phyloP scores from a whole-genome alignment of 2,329 filamentous ascomycete species.

The Aspergillus chevalieri region DNA sequence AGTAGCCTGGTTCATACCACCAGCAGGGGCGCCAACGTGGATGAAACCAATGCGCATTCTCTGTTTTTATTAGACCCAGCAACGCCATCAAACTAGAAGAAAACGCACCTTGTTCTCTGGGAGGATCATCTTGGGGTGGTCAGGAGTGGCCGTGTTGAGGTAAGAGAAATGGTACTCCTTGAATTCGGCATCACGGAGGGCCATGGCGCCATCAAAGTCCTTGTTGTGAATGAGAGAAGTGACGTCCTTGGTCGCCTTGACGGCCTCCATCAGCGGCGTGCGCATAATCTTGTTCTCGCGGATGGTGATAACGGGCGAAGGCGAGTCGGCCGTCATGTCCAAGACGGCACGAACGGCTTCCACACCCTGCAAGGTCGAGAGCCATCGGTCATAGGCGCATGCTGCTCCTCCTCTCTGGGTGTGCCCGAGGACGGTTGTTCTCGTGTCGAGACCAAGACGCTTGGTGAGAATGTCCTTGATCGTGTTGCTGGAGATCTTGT shows the following conservation, averaged over 20 bases:
- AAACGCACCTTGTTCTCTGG: constrained; percentile 62
- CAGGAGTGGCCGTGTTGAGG: constrained; percentile 79
- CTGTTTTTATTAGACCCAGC: constrained; percentile 42
- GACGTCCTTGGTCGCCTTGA: constrained; percentile 77
- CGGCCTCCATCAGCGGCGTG: constrained; percentile 82
- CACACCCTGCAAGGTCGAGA: constrained; percentile 86
- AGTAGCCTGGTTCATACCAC: constrained; percentile 96
- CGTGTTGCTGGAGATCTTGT: constrained; percentile 71
- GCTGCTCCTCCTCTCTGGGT: constrained; percentile 93
- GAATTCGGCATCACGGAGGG: constrained; percentile 85
- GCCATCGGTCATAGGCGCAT: constrained; percentile 88
- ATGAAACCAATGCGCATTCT: constrained; percentile 92
- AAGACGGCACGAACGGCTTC: constrained; percentile 90
- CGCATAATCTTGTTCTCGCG: constrained; percentile 96
- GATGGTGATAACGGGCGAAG: constrained; percentile 91
- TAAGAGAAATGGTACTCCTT: constrained; percentile 87
- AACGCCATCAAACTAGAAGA: neutral
- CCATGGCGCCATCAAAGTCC: constrained; percentile 83
- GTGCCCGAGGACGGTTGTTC: constrained; percentile 91
- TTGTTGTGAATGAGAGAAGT: constrained; percentile 73
- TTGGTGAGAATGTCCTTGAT: constrained; percentile 85
- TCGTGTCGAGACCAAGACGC: constrained; percentile 77
- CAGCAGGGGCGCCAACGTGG: constrained; percentile 91
- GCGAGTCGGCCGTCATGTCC: constrained; percentile 79
- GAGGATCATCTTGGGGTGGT: constrained; percentile 62